Evolutionary conservation across 1,139 yeast species (phyloP).

Genomic region (Taphrina pruni): DNA sequence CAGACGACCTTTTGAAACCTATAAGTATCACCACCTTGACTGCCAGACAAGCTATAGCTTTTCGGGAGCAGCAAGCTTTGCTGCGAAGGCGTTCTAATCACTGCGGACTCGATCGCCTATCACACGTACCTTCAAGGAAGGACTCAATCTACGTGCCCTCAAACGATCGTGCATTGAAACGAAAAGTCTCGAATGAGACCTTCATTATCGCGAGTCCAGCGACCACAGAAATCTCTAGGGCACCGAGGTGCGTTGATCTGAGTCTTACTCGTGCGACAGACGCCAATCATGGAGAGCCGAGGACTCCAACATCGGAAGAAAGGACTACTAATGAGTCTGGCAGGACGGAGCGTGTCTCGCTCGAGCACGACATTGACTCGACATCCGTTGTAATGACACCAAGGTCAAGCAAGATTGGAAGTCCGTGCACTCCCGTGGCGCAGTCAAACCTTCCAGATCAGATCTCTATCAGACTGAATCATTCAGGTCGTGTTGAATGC

Average conservation of each 20-base stretch:
- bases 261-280: slow-evolving; percentile 10
- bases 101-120: background rate
- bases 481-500: background rate
- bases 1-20: background rate
- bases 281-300: slow-evolving; percentile 8
- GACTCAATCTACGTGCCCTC: background rate
- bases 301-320: slow-evolving; percentile 16
- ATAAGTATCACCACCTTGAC: background rate
- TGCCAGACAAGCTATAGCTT: slow-evolving; percentile 3
- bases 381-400: background rate
- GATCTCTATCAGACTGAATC: background rate
- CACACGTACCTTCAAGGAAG: background rate
- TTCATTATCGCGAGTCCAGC: background rate
- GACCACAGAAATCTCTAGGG: background rate
- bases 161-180: background rate
- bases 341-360: background rate
- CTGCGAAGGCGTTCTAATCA: background rate
- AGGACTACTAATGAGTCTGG: slow-evolving; percentile 4
- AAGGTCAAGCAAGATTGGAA: background rate
- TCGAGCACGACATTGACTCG: slow-evolving; percentile 7
- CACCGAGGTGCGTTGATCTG: background rate
- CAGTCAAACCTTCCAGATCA: background rate
- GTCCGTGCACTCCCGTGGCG: background rate
- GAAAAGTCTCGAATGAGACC: background rate
- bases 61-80: slow-evolving; percentile 11